Conservation (phyloP, 176 grass and related monocot species). For the Rhynchospora tenuis region DNA sequence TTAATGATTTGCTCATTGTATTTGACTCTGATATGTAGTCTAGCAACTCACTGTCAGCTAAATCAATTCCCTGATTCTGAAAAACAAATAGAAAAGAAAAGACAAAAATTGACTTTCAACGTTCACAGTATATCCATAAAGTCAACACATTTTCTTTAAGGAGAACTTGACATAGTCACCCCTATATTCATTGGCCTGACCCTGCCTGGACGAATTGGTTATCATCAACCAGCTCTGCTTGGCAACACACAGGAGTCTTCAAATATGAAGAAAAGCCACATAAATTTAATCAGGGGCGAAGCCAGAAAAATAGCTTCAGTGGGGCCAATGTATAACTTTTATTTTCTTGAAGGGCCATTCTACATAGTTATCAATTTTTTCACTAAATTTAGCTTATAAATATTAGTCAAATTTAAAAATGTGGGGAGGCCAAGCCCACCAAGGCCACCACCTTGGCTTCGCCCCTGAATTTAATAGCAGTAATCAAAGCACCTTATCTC, state of each 20-base stretch:
- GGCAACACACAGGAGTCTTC: background rate
- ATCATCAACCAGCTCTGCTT: background rate
- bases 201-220: background rate
- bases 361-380: too few species aligned
- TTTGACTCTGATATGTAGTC: constrained; percentile 93
- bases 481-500: background rate
- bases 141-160: background rate
- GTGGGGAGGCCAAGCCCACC: too few species aligned
- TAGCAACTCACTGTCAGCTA: constrained; percentile 90
- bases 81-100: constrained; percentile 26
- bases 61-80: constrained; percentile 96
- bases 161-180: background rate
- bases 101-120: constrained; percentile 14
- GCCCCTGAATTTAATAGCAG: background rate
- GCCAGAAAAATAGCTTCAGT: too few species aligned
- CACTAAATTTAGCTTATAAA: too few species aligned
- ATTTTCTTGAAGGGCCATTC: too few species aligned
- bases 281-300: too few species aligned
- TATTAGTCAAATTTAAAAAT: too few species aligned
- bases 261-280: background rate
- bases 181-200: background rate
- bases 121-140: background rate
- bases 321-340: too few species aligned
- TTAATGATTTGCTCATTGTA: constrained; percentile 98
- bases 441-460: too few species aligned